These are phyloP conservation scores for Stemphylium beticola DNA, from an alignment of 2,329 filamentous ascomycete species.

Conservation along the genomic window DNA sequence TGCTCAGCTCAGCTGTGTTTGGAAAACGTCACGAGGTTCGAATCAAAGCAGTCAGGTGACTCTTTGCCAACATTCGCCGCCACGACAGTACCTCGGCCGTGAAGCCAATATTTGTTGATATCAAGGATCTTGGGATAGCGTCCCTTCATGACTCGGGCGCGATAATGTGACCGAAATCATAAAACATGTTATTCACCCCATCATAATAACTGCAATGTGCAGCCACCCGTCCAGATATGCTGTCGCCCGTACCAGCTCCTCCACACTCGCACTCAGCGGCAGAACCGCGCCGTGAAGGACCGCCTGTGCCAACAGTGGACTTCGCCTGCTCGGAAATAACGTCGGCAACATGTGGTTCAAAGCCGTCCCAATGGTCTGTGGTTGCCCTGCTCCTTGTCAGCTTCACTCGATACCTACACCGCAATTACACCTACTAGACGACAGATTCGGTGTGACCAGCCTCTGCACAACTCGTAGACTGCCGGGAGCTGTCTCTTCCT, in stretches of 20 bases:
- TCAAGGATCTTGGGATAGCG: slow-evolving; percentile 4
- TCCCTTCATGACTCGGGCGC: slow-evolving; percentile 11
- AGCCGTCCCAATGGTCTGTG: slow-evolving; percentile 76
- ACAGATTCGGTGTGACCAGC: slow-evolving; percentile 64
- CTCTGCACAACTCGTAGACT: slow-evolving; percentile 69
- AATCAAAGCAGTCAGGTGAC: too few species aligned
- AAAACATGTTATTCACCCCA: slow-evolving; percentile 51
- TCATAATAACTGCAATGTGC: slow-evolving; percentile 78
- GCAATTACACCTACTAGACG: slow-evolving; percentile 40
- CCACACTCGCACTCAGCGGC: slow-evolving; percentile 78
- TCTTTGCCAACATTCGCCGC: too few species aligned
- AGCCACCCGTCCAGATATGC: slow-evolving; percentile 94
- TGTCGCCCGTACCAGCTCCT: slow-evolving; percentile 81
- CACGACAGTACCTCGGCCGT: background rate
- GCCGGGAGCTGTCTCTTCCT: slow-evolving; percentile 41
- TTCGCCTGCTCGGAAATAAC: slow-evolving; percentile 85
- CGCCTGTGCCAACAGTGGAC: slow-evolving; percentile 81
- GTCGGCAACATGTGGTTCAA: slow-evolving; percentile 77
- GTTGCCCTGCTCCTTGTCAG: slow-evolving; percentile 52
- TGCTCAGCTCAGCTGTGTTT: too few species aligned
- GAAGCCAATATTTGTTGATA: slow-evolving; percentile 5
- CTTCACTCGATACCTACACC: slow-evolving; percentile 3
- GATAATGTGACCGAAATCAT: background rate
- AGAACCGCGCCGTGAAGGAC: slow-evolving; percentile 85
- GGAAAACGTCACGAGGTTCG: too few species aligned